These are phyloP conservation scores for Gillenia trifoliata DNA, from an alignment of 306 rosid genomes.

Conservation along the genomic window DNA sequence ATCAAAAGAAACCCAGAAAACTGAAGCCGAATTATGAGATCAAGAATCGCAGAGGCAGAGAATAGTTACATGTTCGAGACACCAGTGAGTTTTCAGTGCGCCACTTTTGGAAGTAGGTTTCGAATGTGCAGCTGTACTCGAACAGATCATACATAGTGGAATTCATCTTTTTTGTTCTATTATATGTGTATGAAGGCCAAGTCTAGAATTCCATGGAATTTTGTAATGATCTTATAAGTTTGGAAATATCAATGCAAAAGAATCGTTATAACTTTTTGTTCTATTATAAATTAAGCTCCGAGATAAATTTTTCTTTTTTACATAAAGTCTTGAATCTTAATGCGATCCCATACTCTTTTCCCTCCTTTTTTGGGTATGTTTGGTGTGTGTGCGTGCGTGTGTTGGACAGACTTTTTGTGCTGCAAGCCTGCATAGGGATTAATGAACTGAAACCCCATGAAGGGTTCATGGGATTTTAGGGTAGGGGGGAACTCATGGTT, in stretches of 20 bases:
- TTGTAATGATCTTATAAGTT: background rate
- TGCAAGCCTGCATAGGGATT: background rate
- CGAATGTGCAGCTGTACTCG: background rate
- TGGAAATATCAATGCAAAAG: background rate
- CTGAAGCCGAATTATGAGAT: background rate
- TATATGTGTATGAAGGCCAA: background rate
- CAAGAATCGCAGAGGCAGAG: background rate
- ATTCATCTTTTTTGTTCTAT: background rate
- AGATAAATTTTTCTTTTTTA: background rate
- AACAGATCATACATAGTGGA: background rate
- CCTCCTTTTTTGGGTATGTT: background rate
- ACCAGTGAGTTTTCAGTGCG: background rate
- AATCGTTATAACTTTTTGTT: background rate
- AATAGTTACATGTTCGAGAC: background rate
- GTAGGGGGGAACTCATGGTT: background rate
- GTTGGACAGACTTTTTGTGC: background rate
- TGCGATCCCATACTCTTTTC: background rate
- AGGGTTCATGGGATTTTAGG: conserved; percentile 4
- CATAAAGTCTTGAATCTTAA: background rate
- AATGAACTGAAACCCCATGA: background rate
- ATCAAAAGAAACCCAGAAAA: background rate
- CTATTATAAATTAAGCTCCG: background rate
- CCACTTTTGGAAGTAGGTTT: background rate
- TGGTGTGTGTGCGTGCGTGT: background rate
- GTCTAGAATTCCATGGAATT: background rate